phyloP scores from a whole-genome alignment of 495 filamentous ascomycete genomes.

The Penicillium manginii region DNA sequence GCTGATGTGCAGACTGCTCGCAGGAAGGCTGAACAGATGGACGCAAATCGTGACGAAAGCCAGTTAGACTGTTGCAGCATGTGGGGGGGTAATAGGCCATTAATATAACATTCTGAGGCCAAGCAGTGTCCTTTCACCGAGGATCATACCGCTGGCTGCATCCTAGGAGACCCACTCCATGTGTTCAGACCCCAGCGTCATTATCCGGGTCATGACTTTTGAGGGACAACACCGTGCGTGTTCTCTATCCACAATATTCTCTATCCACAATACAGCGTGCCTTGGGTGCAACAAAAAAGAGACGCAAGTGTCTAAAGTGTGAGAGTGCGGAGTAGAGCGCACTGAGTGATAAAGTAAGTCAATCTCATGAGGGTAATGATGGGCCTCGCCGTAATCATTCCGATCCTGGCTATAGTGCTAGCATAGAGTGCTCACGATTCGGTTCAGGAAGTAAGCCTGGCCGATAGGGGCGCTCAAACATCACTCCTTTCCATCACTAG shows the following conservation, averaged over 20 bases:
- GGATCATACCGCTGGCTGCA: slow-evolving; percentile 2
- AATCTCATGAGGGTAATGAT: neutral
- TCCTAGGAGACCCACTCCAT: slow-evolving; percentile 15
- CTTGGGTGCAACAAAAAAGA: slow-evolving; percentile 8
- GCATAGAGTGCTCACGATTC: neutral
- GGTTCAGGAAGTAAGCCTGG: neutral
- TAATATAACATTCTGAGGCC: slow-evolving; percentile 27
- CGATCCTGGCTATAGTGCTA: neutral
- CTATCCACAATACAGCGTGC: slow-evolving; percentile 11
- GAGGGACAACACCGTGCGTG: neutral
- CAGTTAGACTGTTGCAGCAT: slow-evolving; percentile 11
- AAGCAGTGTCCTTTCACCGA: neutral
- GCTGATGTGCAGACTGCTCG: slow-evolving; percentile 15
- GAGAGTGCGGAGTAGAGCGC: neutral
- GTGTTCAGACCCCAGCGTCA: slow-evolving; percentile 15
- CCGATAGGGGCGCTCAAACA: neutral
- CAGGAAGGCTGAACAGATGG: neutral
- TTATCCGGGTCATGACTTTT: slow-evolving; percentile 1
- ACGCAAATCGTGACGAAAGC: slow-evolving; percentile 9
- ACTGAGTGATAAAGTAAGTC: neutral
- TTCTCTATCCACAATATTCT: slow-evolving; percentile 9
- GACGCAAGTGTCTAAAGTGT: neutral
- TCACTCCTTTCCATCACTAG: neutral
- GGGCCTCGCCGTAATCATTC: neutral
- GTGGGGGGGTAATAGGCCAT: slow-evolving; percentile 25